Base-by-base conservation (phyloP, 2,329 filamentous ascomycete genomes). In the Cercospora berteroae region DNA sequence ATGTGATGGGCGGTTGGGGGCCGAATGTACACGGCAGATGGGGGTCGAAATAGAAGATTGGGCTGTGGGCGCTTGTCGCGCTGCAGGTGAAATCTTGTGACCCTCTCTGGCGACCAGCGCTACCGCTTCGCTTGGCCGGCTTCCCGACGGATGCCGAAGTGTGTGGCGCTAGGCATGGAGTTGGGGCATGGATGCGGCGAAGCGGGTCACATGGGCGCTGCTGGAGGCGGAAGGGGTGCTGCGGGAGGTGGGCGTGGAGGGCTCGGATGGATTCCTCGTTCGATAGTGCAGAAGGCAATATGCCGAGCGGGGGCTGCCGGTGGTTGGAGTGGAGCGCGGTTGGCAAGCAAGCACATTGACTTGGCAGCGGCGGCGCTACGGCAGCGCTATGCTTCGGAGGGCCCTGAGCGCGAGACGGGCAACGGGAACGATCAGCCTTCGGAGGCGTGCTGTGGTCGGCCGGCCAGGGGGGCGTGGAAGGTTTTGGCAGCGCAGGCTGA, bases 11-110 rank as follows among this genome's bases (percentile, higher is more conserved):
- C 9, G 5, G 3, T 48, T 48, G 42, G 44, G 20, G 6, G 36
- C 36, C 36, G 36, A 39, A n/a, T n/a, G 36, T 39, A 7, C n/a
- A n/a, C n/a, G n/a, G 36, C 13, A n/a, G 36, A 39, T 39, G 36
- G 36, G 55, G 27, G 55, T 57, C 55, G 20, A 57, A 33, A 57
- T 57, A 20, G 55, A 61, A 60, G 25, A 55, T 65, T 58, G 62
- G 55, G 42, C 31, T 6, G 29, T n/a, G 44, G 57, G 66, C 65
- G 65, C 66, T 61, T 65, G 61, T 64, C 61, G 66, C 66, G 66
- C 66, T 67, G 66, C 62, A 67, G 61, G 31, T 58, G 44, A 67
- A 65, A 64, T 57, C 23, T 25, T 31, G 31, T 36, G 44, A 55
- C 27, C 56, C 61, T 36, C 42, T 20, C 18, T 16, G n/a, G 42